Percentiles rank a stretch among this genome's conserved stretches.
phyloP scores from a whole-genome alignment of 2,329 filamentous ascomycete species.

The Pseudogymnoascus sp. region DNA sequence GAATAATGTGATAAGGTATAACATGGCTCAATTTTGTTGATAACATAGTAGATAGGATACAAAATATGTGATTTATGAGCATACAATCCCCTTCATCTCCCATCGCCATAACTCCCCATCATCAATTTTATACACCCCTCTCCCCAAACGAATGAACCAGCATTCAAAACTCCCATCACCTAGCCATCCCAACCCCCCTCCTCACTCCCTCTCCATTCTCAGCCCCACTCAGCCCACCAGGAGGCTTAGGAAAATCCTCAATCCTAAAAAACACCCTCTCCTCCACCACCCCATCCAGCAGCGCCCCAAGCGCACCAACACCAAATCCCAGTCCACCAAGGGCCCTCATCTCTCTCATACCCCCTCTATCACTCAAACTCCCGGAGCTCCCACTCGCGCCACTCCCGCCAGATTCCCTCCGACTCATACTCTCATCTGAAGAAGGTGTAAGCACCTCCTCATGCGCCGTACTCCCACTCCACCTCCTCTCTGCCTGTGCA shows the following conservation, averaged over 20 bases:
- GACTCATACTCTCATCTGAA: not conserved
- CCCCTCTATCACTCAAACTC: not conserved
- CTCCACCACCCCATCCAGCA: not conserved
- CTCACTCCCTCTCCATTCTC: not conserved
- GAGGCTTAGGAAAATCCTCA: not conserved
- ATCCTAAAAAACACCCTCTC: not conserved
- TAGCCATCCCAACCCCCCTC: not conserved
- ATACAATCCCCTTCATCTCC: not conserved
- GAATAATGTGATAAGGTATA: too few species aligned
- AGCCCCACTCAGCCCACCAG: not conserved
- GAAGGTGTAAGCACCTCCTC: not conserved
- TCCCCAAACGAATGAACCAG: not conserved
- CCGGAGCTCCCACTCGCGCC: too few species aligned
- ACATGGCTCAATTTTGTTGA: too few species aligned
- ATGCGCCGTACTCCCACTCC: not conserved
- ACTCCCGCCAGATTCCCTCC: not conserved
- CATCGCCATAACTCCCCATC: not conserved
- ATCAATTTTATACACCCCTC: not conserved
- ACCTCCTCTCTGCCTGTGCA: not conserved
- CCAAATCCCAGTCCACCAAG: not conserved
- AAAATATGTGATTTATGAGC: too few species aligned
- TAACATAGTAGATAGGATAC: too few species aligned
- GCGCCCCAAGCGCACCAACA: not conserved
- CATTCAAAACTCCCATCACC: not conserved
- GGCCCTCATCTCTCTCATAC: not conserved